These are phyloP conservation scores for Globisporangium apiculatum DNA, from an alignment of 352 stramenopile genomes.

Conservation along the genomic window DNA sequence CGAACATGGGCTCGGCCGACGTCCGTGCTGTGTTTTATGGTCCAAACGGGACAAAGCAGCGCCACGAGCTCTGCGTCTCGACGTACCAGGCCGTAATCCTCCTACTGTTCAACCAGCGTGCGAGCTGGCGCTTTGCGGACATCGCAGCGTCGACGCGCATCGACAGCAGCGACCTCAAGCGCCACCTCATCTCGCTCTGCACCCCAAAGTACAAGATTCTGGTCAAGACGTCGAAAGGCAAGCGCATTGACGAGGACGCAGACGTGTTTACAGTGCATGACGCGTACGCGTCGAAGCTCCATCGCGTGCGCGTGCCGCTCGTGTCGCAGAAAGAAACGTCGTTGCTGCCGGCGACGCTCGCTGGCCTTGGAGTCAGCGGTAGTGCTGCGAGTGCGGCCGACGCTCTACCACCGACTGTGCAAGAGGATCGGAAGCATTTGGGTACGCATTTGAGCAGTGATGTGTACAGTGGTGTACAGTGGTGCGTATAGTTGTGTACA, in stretches of 20 bases:
- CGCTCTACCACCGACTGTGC: conserved; percentile 85
- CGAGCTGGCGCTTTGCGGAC: conserved; percentile 76
- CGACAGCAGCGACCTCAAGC: conserved; percentile 79
- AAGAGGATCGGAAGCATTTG: conserved; percentile 95
- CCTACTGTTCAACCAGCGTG: conserved; percentile 94
- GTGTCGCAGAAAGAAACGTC: conserved; percentile 81
- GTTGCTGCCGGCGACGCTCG: conserved; percentile 27
- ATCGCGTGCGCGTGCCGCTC: conserved; percentile 76
- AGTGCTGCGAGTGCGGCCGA: conserved; percentile 48
- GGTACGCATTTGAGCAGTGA: conserved; percentile 15
- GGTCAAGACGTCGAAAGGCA: conserved; percentile 96
- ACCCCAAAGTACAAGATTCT: conserved; percentile 97
- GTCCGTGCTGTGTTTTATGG: conserved; percentile 80
- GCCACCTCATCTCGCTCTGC: conserved; percentile 96
- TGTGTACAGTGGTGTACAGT: not conserved
- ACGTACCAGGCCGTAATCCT: conserved; percentile 99
- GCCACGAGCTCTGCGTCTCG: conserved; percentile 95
- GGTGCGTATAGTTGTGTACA: no score
- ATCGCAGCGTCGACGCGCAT: conserved; percentile 90
- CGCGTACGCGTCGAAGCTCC: conserved; percentile 93
- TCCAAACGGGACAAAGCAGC: conserved; percentile 23
- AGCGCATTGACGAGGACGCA: conserved; percentile 92
- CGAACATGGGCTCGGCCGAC: conserved; percentile 90
- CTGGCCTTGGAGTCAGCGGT: conserved; percentile 12
- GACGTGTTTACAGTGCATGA: conserved; percentile 94